These are phyloP conservation scores for Hordeum pubiflorum DNA, from an alignment of 202 grass and related monocot species.

Conservation along the genomic window DNA sequence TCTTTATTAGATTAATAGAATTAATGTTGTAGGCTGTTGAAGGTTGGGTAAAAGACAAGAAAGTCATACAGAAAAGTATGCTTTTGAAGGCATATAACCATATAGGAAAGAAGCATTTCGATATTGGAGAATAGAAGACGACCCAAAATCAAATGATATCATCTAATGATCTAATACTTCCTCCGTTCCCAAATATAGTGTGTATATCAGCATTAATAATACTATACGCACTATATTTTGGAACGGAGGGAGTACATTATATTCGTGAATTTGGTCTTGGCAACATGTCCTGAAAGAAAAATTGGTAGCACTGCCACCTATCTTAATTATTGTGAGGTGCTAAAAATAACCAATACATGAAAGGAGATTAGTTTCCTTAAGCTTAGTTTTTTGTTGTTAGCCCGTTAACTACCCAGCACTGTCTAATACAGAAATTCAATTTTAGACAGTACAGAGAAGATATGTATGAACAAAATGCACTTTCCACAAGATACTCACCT, in stretches of 20 bases:
- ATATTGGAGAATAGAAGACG: background rate
- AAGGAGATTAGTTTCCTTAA: background rate
- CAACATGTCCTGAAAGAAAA: slow-evolving; percentile 13
- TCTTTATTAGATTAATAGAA: slow-evolving; percentile 15
- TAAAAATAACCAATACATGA: background rate
- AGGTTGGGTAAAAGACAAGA: background rate
- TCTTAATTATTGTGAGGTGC: background rate
- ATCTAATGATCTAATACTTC: background rate
- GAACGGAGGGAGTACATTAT: background rate
- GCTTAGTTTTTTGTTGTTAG: background rate
- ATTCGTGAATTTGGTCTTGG: background rate
- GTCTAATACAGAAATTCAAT: slow-evolving; percentile 6
- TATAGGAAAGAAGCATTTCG: background rate
- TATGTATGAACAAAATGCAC: background rate
- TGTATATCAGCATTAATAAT: background rate
- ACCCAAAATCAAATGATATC: background rate
- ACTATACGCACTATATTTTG: background rate
- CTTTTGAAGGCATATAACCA: background rate
- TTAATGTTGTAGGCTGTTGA: slow-evolving; percentile 5
- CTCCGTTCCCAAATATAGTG: background rate
- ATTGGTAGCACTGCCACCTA: background rate
- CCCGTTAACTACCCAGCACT: background rate
- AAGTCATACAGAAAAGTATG: background rate
- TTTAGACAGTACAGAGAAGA: background rate
- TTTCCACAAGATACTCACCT: background rate